Conservation (phyloP, 202 grass and related monocot genomes). For the Eragrostis tef region DNA sequence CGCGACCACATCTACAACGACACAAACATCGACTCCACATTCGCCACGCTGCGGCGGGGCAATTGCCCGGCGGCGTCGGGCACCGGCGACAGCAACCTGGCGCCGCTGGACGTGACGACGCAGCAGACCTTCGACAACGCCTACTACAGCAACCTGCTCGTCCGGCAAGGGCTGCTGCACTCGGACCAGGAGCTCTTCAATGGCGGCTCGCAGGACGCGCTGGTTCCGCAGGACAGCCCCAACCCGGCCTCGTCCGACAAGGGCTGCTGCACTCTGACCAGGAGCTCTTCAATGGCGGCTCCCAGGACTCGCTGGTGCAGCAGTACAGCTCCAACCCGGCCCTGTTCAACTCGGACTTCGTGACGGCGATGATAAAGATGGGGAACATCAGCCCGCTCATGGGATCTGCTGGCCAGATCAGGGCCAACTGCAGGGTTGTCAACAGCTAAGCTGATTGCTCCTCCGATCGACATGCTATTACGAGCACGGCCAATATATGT, state of each 20-base stretch:
- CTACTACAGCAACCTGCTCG: neutral
- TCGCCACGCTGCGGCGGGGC: slow-evolving; percentile 2
- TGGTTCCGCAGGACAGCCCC: slow-evolving; percentile 57
- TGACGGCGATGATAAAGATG: slow-evolving; percentile 72
- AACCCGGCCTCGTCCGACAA: neutral
- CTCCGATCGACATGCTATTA: neutral
- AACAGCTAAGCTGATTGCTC: neutral
- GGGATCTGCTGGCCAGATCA: slow-evolving; percentile 44
- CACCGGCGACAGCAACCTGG: slow-evolving; percentile 10
- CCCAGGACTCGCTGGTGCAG: slow-evolving; percentile 45
- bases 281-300: slow-evolving; percentile 50
- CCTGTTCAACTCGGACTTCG: slow-evolving; percentile 53
- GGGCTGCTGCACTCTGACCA: slow-evolving; percentile 65
- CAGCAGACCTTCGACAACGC: neutral
- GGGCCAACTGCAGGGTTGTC: slow-evolving; percentile 57
- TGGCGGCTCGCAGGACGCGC: slow-evolving; percentile 35
- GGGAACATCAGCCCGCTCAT: slow-evolving; percentile 58
- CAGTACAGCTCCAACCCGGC: slow-evolving; percentile 50
- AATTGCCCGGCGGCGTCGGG: slow-evolving; percentile 10
- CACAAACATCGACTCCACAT: slow-evolving; percentile 43
- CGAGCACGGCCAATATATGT: too few species aligned
- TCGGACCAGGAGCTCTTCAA: slow-evolving; percentile 62
- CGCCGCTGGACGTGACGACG: neutral
- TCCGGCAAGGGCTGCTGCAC: slow-evolving; percentile 47
- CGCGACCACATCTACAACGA: slow-evolving; percentile 47